Base-by-base conservation (phyloP, 257 asterid species). In the Catharanthus roseus region DNA sequence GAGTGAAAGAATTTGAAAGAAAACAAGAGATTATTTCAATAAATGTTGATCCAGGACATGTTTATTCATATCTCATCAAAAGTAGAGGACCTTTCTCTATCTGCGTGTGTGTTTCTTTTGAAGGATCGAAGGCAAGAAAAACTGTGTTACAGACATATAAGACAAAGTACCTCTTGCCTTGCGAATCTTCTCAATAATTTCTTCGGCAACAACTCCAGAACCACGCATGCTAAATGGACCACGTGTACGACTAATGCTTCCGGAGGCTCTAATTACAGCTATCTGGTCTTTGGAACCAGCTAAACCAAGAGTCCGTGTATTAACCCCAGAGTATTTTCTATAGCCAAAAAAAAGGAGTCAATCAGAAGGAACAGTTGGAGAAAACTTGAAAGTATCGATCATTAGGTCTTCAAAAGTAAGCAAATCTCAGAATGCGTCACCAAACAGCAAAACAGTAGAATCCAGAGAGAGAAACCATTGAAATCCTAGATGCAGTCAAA, bases 241-340 rank as follows among this genome's bases (percentile, higher is more conserved):
- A 47, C 84, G 84, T 57, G 84, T 75, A 33, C 97, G 96, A 78
- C 95, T 91, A 80, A 93, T 93, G 85, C 91, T 84, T 74, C 99
- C 99, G 34, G 99, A 93, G 81, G 99, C 96, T 82, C 99, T 89
- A 77, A 93, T 88, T 58, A 93, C 72, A 72, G 97, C 99, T 80
- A 93, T 89, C 80, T 84, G 82, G 75, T 89, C 88, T 79, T 77
- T 77, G 62, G 75, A 77, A 75, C 99, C 96, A 41, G 91, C 74
- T 83, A 91, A 84, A 72, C 96, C 97, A 53, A 91, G 83, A 74
- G 96, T 93, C 97, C 99, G 83, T 80, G 80, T 84, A 84, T 79
- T 86, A 80, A 91, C 91, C 70, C 89, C 82, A 68, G 89, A 67
- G 82, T 93, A 93, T 75, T 86, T 91, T 90, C 97, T 93, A 82